phyloP scores from a whole-genome alignment of 768 basidiomycete species.

The Suillus variegatus region DNA sequence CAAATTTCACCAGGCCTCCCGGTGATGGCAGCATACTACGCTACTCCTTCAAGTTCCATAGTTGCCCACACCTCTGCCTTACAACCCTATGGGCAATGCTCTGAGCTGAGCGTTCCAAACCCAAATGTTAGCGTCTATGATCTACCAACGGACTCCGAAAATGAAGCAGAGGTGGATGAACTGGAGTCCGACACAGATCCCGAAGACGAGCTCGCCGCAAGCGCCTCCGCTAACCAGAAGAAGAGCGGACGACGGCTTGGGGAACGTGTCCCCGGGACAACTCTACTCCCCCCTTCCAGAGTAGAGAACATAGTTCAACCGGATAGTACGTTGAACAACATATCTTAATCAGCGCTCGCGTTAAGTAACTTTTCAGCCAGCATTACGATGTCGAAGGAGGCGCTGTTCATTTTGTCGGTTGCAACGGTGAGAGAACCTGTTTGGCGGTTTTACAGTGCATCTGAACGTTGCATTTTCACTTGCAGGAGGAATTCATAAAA shows the following conservation, averaged over 20 bases:
- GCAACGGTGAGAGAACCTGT: slow-evolving; percentile 60
- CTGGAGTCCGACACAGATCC: slow-evolving; percentile 32
- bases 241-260: slow-evolving; percentile 29
- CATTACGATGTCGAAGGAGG: slow-evolving; percentile 75
- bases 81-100: slow-evolving; percentile 30
- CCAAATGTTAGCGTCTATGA: slow-evolving; percentile 31
- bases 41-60: slow-evolving; percentile 20
- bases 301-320: slow-evolving; percentile 80
- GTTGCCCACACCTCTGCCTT: slow-evolving; percentile 34
- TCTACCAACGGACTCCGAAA: slow-evolving; percentile 35
- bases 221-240: slow-evolving; percentile 28
- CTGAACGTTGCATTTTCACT: slow-evolving; percentile 7
- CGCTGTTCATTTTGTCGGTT: slow-evolving; percentile 68
- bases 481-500: slow-evolving; percentile 85
- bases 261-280: slow-evolving; percentile 63
- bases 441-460: slow-evolving; percentile 10
- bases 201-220: slow-evolving; percentile 28
- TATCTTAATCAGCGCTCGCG: background rate
- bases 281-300: slow-evolving; percentile 62
- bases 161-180: slow-evolving; percentile 35
- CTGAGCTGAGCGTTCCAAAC: slow-evolving; percentile 26
- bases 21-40: slow-evolving; percentile 34
- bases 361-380: slow-evolving; percentile 30
- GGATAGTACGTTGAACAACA: slow-evolving; percentile 52
- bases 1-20: background rate